Percentiles rank a stretch among this genome's conserved stretches.
Evolutionary conservation across 768 basidiomycete species (phyloP).

Genomic region (Pleurotus citrinopileatus): DNA sequence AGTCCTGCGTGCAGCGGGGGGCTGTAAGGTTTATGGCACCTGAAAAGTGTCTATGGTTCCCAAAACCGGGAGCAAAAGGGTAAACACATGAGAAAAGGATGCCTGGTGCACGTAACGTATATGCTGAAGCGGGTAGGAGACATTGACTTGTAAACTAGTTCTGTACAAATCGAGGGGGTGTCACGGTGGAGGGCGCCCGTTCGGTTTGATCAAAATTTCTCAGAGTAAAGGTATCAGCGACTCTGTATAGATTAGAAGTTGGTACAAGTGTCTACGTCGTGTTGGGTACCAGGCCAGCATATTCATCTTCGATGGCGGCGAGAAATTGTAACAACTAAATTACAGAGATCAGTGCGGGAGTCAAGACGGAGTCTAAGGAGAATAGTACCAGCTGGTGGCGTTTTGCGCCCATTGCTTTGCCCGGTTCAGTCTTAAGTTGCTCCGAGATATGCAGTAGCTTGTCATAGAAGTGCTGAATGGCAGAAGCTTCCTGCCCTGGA

Average conservation of each 20-base stretch:
- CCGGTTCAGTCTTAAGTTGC: constrained; percentile 74
- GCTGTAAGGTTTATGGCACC: too few relatives aligned
- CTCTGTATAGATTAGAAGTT: background rate
- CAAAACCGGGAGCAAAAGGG: too few relatives aligned
- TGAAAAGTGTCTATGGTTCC: too few relatives aligned
- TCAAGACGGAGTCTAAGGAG: background rate
- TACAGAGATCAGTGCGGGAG: constrained; percentile 1
- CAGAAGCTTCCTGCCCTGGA: constrained; percentile 41
- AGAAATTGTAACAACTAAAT: constrained; percentile 65
- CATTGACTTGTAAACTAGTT: too few relatives aligned
- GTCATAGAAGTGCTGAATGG: constrained; percentile 83
- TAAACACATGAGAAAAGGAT: too few relatives aligned
- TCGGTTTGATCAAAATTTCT: too few relatives aligned
- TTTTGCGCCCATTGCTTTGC: constrained; percentile 62
- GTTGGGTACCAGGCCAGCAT: constrained; percentile 10
- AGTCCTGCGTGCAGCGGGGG: too few relatives aligned
- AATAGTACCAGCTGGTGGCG: constrained; percentile 64
- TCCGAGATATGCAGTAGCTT: constrained; percentile 76
- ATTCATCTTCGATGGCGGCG: constrained; percentile 54
- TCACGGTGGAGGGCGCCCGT: too few relatives aligned
- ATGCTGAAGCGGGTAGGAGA: too few relatives aligned
- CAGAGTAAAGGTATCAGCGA: too few relatives aligned
- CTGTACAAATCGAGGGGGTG: too few relatives aligned
- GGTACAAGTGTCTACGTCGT: background rate
- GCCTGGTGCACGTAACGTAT: too few relatives aligned